Percentiles rank a stretch among this genome's conserved stretches.
Conservation (phyloP, 345 rosid genomes). For the Citrus mangshanensis region DNA sequence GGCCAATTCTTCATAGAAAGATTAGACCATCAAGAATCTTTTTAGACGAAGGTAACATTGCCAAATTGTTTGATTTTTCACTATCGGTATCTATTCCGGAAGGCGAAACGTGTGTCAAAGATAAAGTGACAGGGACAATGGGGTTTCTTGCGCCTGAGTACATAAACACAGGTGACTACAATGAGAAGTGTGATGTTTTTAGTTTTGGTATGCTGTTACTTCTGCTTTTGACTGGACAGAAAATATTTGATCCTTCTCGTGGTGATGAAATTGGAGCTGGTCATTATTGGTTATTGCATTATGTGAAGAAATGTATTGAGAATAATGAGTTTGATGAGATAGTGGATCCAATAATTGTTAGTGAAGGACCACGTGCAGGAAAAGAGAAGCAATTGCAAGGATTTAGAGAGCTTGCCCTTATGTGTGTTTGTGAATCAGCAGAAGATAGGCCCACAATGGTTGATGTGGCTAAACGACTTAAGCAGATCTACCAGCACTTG, state of each 20-base stretch:
- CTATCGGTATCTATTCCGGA: neutral
- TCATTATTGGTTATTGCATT: too few relatives aligned
- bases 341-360: neutral
- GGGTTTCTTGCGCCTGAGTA: constrained; percentile 15
- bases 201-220: constrained; percentile 14
- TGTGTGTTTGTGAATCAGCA: neutral
- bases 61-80: neutral
- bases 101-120: neutral
- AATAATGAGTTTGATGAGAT: neutral
- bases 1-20: neutral
- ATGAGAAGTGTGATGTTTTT: constrained; percentile 32
- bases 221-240: constrained; percentile 17
- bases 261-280: neutral
- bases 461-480: constrained; percentile 22
- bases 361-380: neutral
- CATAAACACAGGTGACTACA: neutral
- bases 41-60: neutral
- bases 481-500: neutral
- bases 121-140: neutral
- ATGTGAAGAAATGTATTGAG: neutral
- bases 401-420: neutral
- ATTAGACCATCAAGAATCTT: neutral
- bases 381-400: constrained; percentile 4
- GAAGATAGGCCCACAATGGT: constrained; percentile 20
- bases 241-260: neutral